Evolutionary conservation across 768 basidiomycete species (phyloP).

Genomic region (Trametes maxima): DNA sequence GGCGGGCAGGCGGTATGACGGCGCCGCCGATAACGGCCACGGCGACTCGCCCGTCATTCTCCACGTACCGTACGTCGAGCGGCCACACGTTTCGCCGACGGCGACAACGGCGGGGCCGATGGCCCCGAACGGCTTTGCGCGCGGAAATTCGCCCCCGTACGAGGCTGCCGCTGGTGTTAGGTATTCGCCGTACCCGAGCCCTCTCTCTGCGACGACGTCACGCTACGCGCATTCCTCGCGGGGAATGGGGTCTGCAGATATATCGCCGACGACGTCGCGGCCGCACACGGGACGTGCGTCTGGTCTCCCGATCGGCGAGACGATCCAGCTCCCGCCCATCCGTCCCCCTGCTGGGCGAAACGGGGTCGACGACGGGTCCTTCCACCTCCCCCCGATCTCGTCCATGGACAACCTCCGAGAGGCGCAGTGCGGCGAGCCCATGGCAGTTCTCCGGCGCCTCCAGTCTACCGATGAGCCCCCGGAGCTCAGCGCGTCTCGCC

Average conservation of each 20-base stretch:
- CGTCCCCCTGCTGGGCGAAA: slow-evolving; percentile 34
- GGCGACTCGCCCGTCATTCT: slow-evolving; percentile 30
- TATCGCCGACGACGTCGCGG: slow-evolving; percentile 39
- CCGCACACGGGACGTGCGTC: slow-evolving; percentile 22
- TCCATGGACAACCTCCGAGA: slow-evolving; percentile 66
- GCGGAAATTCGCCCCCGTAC: slow-evolving; percentile 36
- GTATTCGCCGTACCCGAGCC: slow-evolving; percentile 49
- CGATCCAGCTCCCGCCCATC: slow-evolving; percentile 45
- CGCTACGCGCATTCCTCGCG: slow-evolving; percentile 31
- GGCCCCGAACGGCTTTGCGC: slow-evolving; percentile 28
- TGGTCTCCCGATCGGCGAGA: slow-evolving; percentile 26
- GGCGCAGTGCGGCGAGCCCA: slow-evolving; percentile 53
- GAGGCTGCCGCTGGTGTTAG: slow-evolving; percentile 33
- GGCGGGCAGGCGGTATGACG: slow-evolving; percentile 2
- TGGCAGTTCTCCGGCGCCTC: slow-evolving; percentile 67
- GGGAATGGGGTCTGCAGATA: slow-evolving; percentile 35
- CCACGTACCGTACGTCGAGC: slow-evolving; percentile 31
- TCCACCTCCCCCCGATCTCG: slow-evolving; percentile 36
- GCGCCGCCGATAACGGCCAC: slow-evolving; percentile 4
- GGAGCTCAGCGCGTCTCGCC: slow-evolving; percentile 2
- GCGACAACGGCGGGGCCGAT: slow-evolving; percentile 22
- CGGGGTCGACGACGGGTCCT: slow-evolving; percentile 3
- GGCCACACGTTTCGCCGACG: slow-evolving; percentile 18
- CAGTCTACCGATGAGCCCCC: slow-evolving; percentile 51
- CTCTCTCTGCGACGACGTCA: slow-evolving; percentile 25